A percentile compares a stretch with the other conserved stretches of the same genome.
phyloP scores from a whole-genome alignment of 2,329 filamentous ascomycete species.

The Aspergillus sergii region DNA sequence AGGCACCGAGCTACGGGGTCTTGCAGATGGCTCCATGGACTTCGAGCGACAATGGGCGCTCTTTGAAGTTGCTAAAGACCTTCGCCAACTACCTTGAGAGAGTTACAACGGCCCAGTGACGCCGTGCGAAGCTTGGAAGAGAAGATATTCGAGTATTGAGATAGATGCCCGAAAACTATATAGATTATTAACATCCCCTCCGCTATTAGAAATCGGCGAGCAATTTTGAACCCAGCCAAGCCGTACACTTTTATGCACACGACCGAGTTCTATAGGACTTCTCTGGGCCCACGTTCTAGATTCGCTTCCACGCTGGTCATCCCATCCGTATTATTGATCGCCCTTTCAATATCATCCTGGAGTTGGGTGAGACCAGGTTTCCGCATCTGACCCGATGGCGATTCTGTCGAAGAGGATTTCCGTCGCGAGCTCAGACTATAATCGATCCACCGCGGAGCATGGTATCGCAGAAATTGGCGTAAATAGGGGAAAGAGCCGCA shows the following conservation, averaged over 20 bases:
- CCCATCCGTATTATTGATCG: background rate
- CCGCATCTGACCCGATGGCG: background rate
- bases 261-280: background rate
- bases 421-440: background rate
- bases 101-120: background rate
- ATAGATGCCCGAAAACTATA: background rate
- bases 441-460: conserved; percentile 1
- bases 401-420: background rate
- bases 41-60: conserved; percentile 23
- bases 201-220: background rate
- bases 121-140: background rate
- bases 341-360: background rate
- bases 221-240: background rate
- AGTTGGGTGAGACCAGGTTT: conserved; percentile 1
- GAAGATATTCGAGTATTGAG: background rate
- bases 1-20: conserved; percentile 32
- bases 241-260: background rate
- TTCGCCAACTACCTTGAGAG: background rate
- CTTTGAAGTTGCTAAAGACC: background rate
- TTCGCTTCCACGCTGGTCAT: background rate
- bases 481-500: conserved; percentile 1
- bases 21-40: conserved; percentile 37
- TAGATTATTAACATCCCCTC: background rate
- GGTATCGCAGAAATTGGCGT: conserved; percentile 1
- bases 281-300: background rate